Evolutionary conservation across 2,329 filamentous ascomycete species (phyloP).

Genomic region (Trichophyton mentagrophytes): DNA sequence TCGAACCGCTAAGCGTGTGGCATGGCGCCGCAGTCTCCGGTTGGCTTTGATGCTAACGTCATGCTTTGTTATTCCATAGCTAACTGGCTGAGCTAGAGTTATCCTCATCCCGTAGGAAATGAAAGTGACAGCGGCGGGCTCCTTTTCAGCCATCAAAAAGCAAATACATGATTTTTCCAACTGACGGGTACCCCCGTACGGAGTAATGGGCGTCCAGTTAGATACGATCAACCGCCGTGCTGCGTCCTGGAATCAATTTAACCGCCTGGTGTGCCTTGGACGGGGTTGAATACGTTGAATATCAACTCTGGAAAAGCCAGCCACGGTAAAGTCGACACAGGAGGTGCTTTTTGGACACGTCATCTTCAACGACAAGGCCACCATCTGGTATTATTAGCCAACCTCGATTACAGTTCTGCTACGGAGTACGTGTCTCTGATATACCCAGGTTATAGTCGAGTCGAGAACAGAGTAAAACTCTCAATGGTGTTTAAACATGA

Average conservation of each 20-base stretch:
- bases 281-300: neutral
- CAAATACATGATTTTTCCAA: slow-evolving; percentile 1
- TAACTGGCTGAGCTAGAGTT: too few relatives aligned
- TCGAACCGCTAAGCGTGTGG: neutral
- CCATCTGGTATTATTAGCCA: neutral
- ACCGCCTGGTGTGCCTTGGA: neutral
- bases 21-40: neutral
- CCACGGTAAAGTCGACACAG: neutral
- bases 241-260: neutral
- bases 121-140: neutral
- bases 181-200: slow-evolving; percentile 3
- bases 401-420: neutral
- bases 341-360: neutral
- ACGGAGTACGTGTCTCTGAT: neutral
- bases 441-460: neutral
- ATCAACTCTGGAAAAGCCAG: neutral
- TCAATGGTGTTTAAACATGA: neutral
- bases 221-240: neutral
- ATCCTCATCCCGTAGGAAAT: neutral
- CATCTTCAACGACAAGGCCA: neutral
- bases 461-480: neutral
- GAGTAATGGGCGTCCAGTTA: neutral
- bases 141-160: neutral
- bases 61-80: neutral
- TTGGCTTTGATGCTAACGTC: neutral